These are phyloP conservation scores for Botryotinia globosa DNA, from an alignment of 2,329 filamentous ascomycete genomes.

Conservation along the genomic window DNA sequence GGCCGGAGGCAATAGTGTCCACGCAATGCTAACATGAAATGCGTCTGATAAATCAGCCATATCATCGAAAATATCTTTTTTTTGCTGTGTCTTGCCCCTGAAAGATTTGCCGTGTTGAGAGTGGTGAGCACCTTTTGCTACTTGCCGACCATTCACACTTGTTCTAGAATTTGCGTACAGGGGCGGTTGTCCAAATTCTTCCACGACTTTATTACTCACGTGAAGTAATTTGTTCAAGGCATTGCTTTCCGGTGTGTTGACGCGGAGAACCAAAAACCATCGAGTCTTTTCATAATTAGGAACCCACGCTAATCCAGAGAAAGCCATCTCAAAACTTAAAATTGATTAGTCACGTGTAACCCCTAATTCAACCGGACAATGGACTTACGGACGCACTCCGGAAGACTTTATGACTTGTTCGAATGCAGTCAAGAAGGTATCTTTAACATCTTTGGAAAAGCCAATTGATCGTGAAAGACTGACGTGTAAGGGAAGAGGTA, in stretches of 20 bases:
- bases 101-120: not conserved
- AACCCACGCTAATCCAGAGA: conserved; percentile 58
- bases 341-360: conserved; percentile 1
- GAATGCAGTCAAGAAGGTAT: conserved; percentile 61
- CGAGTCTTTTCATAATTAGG: conserved; percentile 65
- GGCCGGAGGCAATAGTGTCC: conserved; percentile 62
- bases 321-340: conserved; percentile 32
- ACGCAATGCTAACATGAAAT: conserved; percentile 89
- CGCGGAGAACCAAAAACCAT: conserved; percentile 78
- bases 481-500: conserved; percentile 80
- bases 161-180: conserved; percentile 55
- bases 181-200: conserved; percentile 60
- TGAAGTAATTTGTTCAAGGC: conserved; percentile 61
- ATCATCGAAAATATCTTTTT: conserved; percentile 19
- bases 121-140: not conserved
- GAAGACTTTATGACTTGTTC: conserved; percentile 44
- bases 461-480: conserved; percentile 82
- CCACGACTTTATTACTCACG: conserved; percentile 63
- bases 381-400: conserved; percentile 45
- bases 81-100: conserved; percentile 15
- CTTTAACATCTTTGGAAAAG: conserved; percentile 69
- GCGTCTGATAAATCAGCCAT: conserved; percentile 48
- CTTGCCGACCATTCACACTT: not conserved
- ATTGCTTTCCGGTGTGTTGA: conserved; percentile 48
- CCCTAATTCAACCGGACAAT: not conserved